Percentiles rank a stretch among this genome's conserved stretches.
Evolutionary conservation across 192 early-diverging fungal genomes (phyloP).

Genomic region (Backusella morwellensis): DNA sequence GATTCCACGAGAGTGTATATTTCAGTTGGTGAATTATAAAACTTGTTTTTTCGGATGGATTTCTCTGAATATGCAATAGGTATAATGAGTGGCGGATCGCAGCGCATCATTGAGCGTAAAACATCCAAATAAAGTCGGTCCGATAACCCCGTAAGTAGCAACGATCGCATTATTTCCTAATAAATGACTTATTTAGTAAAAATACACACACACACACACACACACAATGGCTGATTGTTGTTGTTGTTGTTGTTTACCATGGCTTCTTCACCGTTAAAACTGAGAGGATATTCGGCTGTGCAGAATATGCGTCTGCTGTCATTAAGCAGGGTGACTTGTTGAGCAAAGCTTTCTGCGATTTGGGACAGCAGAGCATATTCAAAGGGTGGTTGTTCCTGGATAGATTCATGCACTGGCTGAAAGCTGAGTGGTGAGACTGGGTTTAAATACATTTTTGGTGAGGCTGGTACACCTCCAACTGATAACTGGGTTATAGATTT

Average conservation of each 20-base stretch:
- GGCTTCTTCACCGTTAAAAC: conserved; percentile 35
- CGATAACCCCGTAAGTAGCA: conserved; percentile 18
- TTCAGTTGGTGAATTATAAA: conserved; percentile 33
- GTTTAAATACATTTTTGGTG: conserved; percentile 11
- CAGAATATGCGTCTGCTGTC: conserved; percentile 21
- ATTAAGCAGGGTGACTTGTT: conserved; percentile 11
- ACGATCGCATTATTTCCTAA: conserved; percentile 23
- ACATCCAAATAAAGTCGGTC: conserved; percentile 19
- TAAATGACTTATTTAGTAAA: background rate
- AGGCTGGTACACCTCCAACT: background rate
- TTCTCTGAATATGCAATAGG: conserved; percentile 38
- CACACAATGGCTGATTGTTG: background rate
- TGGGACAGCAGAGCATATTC: conserved; percentile 16
- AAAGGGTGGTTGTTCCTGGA: background rate
- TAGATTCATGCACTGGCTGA: conserved; percentile 9
- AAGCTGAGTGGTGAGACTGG: conserved; percentile 12
- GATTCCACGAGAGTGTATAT: conserved; percentile 23
- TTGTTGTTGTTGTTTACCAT: background rate
- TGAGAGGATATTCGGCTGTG: conserved; percentile 27
- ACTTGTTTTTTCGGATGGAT: conserved; percentile 29
- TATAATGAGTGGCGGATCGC: conserved; percentile 18
- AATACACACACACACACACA: background rate
- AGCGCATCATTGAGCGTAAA: conserved; percentile 21
- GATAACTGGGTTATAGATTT: conserved; percentile 2
- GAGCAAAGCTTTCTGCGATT: conserved; percentile 7